A percentile compares a stretch with the other conserved stretches of the same genome.
phyloP scores from a whole-genome alignment of 139 green algal species.

The Micractinium conductrix region DNA sequence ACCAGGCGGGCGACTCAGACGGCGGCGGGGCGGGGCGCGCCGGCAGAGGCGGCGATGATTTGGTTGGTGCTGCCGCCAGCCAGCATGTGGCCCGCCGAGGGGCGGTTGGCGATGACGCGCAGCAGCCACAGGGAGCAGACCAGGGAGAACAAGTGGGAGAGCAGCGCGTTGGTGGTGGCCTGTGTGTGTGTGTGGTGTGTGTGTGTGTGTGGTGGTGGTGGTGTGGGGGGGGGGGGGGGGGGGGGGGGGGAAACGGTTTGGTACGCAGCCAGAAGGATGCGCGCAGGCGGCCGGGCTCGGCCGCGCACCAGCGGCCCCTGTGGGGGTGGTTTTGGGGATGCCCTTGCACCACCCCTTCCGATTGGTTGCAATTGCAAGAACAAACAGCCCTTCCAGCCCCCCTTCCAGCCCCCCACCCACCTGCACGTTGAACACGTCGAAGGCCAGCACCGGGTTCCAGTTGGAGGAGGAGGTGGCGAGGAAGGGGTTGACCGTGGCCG shows the following conservation, averaged over 20 bases:
- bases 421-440: constrained; percentile 99
- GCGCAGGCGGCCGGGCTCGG: too few relatives aligned
- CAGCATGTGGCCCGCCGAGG: constrained; percentile 24
- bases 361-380: too few relatives aligned
- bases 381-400: too few relatives aligned
- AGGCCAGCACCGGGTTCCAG: constrained; percentile 96
- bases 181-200: too few relatives aligned
- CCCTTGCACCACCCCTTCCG: too few relatives aligned
- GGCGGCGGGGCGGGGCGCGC: not conserved
- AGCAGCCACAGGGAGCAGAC: constrained; percentile 87
- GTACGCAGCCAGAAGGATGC: too few relatives aligned
- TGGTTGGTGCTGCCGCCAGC: not conserved
- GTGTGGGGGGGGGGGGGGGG: too few relatives aligned
- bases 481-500: constrained; percentile 90
- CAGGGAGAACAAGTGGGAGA: constrained; percentile 91
- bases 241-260: too few relatives aligned
- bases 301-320: too few relatives aligned
- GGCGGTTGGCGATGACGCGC: constrained; percentile 51
- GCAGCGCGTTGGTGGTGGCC: constrained; percentile 92
- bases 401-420: too few relatives aligned
- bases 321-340: not conserved
- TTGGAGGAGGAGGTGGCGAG: constrained; percentile 62
- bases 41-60: not conserved
- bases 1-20: too few relatives aligned
- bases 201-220: too few relatives aligned